Base-by-base conservation (phyloP, 352 stramenopile genomes). In the Phytophthora megakarya region DNA sequence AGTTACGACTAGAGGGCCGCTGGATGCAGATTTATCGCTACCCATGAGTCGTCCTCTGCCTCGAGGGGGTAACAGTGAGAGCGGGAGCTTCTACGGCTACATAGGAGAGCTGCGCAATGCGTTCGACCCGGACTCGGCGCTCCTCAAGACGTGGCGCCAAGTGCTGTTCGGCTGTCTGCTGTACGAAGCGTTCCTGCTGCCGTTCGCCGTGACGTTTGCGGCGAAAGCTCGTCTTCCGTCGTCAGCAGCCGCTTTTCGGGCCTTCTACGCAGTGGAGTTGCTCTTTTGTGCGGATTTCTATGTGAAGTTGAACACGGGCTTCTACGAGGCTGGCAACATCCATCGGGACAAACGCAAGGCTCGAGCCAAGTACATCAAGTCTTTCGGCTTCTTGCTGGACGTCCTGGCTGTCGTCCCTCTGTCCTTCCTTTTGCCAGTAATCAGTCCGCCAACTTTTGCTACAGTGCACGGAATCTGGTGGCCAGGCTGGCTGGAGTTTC, bases 241-340 rank as follows among this genome's bases (percentile, higher is more conserved):
- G n/a, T 26, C 22, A 26, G 62, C 5, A 61, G 49, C 22, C 19
- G 54, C 15, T 53, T 67, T 21, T 51, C 44, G 0, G 23, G 26
- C 73, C 1, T 80, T 90, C 12, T 84, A 86, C 57, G 19, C 47
- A 3, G 54, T 49, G 21, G 80, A 89, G 39, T 5, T 67, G 5
- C 58, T 92, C 33, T 89, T 92, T 26, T 38, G 67, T 8, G n/a
- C 71, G 15, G 79, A 90, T 33, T 78, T 89, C 22, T 80, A 70
- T 19, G 75, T 90, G 12, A 77, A 81, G 40, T 30, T 86, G 5
- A 83, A 82, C 61, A 90, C 78, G 0, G 72, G 76, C 0, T 88
- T 68, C 46, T 80, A 86, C 45, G 52, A 84, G 25, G 70, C 77
- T 21, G 78, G 82, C 33, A 73, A 72, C 38, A 21, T 57, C n/a